Conservation (phyloP, 495 filamentous ascomycete species). For the Penicillium malachiteum region DNA sequence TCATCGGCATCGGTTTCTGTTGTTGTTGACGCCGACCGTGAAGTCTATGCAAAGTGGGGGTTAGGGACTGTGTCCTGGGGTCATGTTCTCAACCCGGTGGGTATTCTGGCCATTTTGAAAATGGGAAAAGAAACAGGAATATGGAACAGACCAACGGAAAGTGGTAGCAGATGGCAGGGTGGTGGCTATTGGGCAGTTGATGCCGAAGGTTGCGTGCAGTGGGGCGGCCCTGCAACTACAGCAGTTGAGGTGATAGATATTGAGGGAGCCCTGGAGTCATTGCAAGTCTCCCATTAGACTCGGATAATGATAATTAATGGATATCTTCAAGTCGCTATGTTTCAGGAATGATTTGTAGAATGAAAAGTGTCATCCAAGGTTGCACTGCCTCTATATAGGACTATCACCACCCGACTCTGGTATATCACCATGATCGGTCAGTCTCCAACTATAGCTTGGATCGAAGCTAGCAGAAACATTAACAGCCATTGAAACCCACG, state of each 20-base stretch:
- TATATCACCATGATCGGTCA: constrained; percentile 5
- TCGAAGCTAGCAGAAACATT: constrained; percentile 28
- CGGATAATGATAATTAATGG: not conserved
- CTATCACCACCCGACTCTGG: not conserved
- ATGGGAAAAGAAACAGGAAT: constrained; percentile 8
- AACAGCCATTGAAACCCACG: constrained; percentile 53
- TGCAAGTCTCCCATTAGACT: not conserved
- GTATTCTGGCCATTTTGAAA: constrained; percentile 1
- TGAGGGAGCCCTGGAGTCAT: not conserved
- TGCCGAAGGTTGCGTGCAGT: constrained; percentile 5
- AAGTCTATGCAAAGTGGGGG: constrained; percentile 18
- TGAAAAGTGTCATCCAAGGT: not conserved
- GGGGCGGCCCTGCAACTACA: constrained; percentile 5
- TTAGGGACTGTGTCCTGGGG: constrained; percentile 10
- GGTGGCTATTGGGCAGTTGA: constrained; percentile 8
- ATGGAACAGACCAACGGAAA: constrained; percentile 14
- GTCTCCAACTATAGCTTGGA: constrained; percentile 3
- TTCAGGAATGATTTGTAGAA: not conserved
- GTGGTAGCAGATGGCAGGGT: constrained; percentile 12
- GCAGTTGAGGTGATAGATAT: constrained; percentile 6
- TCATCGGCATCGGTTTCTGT: constrained; percentile 6
- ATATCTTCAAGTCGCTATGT: not conserved
- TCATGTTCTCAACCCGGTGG: constrained; percentile 9
- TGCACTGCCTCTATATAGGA: too few relatives aligned
- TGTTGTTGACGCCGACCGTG: constrained; percentile 14